These are phyloP conservation scores for Tephrocybe sp. DNA, from an alignment of 768 basidiomycete species.

Conservation along the genomic window DNA sequence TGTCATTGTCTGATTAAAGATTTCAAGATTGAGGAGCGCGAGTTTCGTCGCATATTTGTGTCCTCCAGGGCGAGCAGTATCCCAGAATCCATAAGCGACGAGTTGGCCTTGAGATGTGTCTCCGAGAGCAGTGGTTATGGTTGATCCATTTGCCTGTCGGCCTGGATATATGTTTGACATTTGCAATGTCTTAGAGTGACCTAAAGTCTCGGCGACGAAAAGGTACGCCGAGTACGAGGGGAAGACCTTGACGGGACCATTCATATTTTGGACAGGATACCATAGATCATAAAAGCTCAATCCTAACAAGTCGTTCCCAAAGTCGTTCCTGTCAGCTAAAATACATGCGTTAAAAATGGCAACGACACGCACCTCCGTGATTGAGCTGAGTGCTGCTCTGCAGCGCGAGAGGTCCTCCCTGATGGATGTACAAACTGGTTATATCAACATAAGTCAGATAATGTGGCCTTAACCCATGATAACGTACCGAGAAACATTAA, in stretches of 20 bases:
- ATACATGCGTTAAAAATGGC: too few species aligned
- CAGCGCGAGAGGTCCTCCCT: slow-evolving; percentile 50
- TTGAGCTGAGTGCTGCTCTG: slow-evolving; percentile 50
- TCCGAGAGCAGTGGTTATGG: slow-evolving; percentile 48
- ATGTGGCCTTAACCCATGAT: not conserved
- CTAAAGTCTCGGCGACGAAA: slow-evolving; percentile 47
- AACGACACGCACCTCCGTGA: slow-evolving; percentile 41
- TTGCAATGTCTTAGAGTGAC: slow-evolving; percentile 38
- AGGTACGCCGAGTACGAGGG: slow-evolving; percentile 53
- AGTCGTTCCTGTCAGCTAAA: too few species aligned
- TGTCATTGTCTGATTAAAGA: slow-evolving; percentile 46
- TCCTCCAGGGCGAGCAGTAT: slow-evolving; percentile 22
- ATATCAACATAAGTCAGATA: not conserved
- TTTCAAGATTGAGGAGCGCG: slow-evolving; percentile 47
- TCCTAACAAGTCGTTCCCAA: slow-evolving; percentile 26
- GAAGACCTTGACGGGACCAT: slow-evolving; percentile 49
- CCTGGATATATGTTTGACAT: slow-evolving; percentile 52
- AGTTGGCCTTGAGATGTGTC: slow-evolving; percentile 47
- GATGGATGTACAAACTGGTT: slow-evolving; percentile 48
- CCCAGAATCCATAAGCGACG: slow-evolving; percentile 53
- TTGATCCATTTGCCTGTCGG: slow-evolving; percentile 48
- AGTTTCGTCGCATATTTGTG: slow-evolving; percentile 41
- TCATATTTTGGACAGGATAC: slow-evolving; percentile 47
- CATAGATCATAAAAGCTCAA: slow-evolving; percentile 47
- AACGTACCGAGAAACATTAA: slow-evolving; percentile 47